A percentile compares a stretch with the other conserved stretches of the same genome.
phyloP scores from a whole-genome alignment of 495 filamentous ascomycete genomes.

The Copromyces sp. region DNA sequence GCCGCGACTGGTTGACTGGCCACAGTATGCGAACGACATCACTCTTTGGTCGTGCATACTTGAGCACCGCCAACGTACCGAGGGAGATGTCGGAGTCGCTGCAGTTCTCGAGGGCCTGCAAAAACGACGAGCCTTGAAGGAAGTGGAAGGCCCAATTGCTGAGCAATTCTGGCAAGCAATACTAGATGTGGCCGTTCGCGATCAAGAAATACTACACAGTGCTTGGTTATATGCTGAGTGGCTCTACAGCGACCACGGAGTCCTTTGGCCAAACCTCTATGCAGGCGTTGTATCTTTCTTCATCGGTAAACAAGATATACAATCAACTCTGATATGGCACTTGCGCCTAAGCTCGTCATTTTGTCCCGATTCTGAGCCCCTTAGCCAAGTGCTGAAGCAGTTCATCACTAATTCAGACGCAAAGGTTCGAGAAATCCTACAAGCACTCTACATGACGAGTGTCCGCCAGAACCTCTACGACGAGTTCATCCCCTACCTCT shows the following conservation, averaged over 20 bases:
- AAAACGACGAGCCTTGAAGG: constrained; percentile 18
- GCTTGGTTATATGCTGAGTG: constrained; percentile 46
- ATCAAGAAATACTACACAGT: constrained; percentile 34
- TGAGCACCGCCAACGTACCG: constrained; percentile 46
- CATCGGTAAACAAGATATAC: constrained; percentile 20
- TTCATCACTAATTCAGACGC: constrained; percentile 20
- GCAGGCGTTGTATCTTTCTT: constrained; percentile 23
- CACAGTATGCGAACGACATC: constrained; percentile 39
- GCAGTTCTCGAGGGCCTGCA: constrained; percentile 24
- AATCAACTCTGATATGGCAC: constrained; percentile 28
- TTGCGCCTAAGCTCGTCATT: constrained; percentile 26
- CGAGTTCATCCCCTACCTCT: constrained; percentile 46
- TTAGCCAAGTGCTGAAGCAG: constrained; percentile 21
- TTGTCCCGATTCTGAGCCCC: constrained; percentile 18
- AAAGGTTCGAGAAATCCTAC: constrained; percentile 19
- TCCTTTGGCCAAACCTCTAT: constrained; percentile 39
- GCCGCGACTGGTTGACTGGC: constrained; percentile 45
- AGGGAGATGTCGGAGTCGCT: constrained; percentile 47
- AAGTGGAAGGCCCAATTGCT: constrained; percentile 18
- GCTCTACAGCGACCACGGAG: constrained; percentile 36
- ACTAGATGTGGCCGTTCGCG: constrained; percentile 30
- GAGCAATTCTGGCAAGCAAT: constrained; percentile 54
- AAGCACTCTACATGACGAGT: constrained; percentile 42
- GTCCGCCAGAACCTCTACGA: constrained; percentile 50
- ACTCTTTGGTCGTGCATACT: constrained; percentile 57